Conservation (phyloP, 2,329 filamentous ascomycete genomes). For the Ceratocystis huliohia region DNA sequence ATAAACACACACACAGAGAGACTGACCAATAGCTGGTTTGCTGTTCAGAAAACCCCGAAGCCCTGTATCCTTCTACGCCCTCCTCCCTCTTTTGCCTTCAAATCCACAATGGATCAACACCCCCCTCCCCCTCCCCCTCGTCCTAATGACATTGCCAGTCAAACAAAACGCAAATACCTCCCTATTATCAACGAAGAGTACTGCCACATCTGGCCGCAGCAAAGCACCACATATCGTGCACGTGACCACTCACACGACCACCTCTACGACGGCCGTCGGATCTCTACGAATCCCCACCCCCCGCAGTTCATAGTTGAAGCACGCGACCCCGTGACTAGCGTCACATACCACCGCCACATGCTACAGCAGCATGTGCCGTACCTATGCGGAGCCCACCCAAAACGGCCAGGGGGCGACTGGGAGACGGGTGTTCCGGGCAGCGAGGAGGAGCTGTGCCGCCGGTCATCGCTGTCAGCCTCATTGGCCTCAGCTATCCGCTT, state of each 20-base stretch:
- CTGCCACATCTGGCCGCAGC: constrained; percentile 41
- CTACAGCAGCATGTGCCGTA: constrained; percentile 43
- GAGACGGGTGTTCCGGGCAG: constrained; percentile 44
- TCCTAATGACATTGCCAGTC: constrained; percentile 16
- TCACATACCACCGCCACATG: constrained; percentile 43
- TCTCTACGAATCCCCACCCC: constrained; percentile 26
- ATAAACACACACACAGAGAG: no score
- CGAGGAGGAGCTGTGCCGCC: constrained; percentile 57
- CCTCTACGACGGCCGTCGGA: constrained; percentile 31
- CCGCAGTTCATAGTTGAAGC: constrained; percentile 40
- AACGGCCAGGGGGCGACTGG: constrained; percentile 68
- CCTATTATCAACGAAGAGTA: constrained; percentile 49
- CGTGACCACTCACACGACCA: constrained; percentile 38
- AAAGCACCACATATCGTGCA: constrained; percentile 46
- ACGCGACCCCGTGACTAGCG: constrained; percentile 48
- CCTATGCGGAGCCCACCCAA: constrained; percentile 64
- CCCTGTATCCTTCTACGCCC: neutral
- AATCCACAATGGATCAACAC: constrained; percentile 15
- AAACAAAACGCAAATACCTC: constrained; percentile 39
- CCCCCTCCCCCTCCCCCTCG: constrained; percentile 13
- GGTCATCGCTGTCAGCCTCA: constrained; percentile 60
- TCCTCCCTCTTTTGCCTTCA: neutral
- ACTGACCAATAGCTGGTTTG: no score
- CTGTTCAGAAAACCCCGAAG: no score
- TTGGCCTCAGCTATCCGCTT: constrained; percentile 43